Evolutionary conservation across 176 grass and related monocot genomes (phyloP).

Genomic region (Avena sativa): DNA sequence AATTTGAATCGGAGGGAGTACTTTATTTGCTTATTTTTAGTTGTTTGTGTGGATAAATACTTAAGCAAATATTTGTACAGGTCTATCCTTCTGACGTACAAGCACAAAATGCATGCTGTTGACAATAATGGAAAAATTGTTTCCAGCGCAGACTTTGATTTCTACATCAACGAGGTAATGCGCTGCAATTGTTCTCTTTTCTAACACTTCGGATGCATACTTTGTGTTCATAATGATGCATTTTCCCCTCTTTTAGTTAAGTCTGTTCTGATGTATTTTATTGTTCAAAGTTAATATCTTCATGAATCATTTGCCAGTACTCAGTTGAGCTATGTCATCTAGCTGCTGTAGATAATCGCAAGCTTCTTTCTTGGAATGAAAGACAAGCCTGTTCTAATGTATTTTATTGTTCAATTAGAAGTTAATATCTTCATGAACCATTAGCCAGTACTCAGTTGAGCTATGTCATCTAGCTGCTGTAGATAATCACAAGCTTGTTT

Average conservation of each 20-base stretch:
- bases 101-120: constrained; percentile 97
- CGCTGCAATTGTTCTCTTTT: neutral
- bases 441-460: neutral
- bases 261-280: neutral
- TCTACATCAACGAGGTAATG: constrained; percentile 84
- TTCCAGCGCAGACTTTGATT: constrained; percentile 89
- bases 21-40: constrained; percentile 3
- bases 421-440: neutral
- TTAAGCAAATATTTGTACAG: constrained; percentile 45
- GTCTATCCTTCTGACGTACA: constrained; percentile 97
- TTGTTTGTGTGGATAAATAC: neutral
- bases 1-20: no score
- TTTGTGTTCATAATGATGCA: neutral
- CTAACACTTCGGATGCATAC: neutral
- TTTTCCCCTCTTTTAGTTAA: neutral
- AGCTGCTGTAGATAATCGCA: neutral
- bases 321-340: neutral
- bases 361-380: neutral
- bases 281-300: neutral
- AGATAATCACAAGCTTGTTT: no score
- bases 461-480: no score
- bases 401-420: neutral
- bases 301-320: neutral
- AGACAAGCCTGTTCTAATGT: neutral
- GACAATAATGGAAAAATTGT: constrained; percentile 85